Evolutionary conservation across 768 basidiomycete genomes (phyloP), one percentile per base, ranked within the genome.

Genomic region (Suillus sp.): DNA sequence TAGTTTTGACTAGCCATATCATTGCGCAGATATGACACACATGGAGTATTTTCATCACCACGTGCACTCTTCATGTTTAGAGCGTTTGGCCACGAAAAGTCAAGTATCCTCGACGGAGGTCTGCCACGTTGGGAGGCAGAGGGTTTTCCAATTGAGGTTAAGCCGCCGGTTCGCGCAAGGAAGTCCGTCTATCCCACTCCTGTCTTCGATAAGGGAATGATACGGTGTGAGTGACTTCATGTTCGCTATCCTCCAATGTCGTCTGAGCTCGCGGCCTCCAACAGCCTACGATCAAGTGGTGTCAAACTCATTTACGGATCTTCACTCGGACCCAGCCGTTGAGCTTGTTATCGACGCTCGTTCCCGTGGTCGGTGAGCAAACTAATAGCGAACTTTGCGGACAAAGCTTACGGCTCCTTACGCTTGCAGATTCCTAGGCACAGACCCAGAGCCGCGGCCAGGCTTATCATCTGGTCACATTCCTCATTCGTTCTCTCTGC

Each of bases 11-110:
- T 59, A 53, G n/a, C 59, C 62, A 51, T 65, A 65, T 43, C n/a
- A 63, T 60, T 59, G 65, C 51, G 60, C 59, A 93, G 91, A 66
- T 99, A 99, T 74, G 97, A 99, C 73, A 81, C 89, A 1, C 85
- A 90, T 62, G 96, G 97, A 13, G 80, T 98, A 20, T 98, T 99
- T 80, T 94, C 92, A 2, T 86, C 94, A 25, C 96, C 97, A 60
- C 86, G 97, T 63, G 93, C 94, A 2, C 83, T 95, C 50, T 99
- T 92, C 81, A 99, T 93, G 81, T 97, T 99, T 84, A 86, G 91
- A 77, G 83, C 91, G 27, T 95, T 97, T 75, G 93, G 93, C 9
- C 97, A 99, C 74, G 75, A 81, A 37, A 88, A 88, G 50, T 93
- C 95, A 9, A 93, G 91, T 65, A 84, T 99, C 13, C 82, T 99